Evolutionary conservation across 2,329 filamentous ascomycete genomes (phyloP).

Genomic region (Hypoxylon rubiginosum): DNA sequence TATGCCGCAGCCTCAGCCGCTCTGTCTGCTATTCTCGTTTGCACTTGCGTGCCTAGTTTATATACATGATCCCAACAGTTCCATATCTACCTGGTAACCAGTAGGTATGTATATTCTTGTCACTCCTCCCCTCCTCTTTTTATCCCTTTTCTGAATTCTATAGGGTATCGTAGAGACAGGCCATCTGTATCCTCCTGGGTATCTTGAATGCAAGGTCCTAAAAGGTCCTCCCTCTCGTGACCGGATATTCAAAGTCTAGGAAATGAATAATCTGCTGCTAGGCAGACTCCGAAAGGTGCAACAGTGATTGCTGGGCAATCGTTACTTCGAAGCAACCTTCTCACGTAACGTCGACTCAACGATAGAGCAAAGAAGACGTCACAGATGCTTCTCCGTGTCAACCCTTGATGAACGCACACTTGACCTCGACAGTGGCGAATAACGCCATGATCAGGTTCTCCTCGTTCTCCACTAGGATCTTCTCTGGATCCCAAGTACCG

Average conservation of each 20-base stretch:
- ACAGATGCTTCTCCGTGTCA: too few species aligned
- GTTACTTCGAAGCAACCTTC: too few species aligned
- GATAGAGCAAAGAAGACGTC: too few species aligned
- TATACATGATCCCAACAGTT: too few species aligned
- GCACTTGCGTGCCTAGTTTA: too few species aligned
- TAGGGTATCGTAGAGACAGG: neutral
- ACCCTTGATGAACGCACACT: neutral
- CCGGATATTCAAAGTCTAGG: neutral
- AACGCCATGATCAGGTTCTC: neutral
- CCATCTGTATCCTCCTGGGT: neutral
- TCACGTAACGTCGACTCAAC: too few species aligned
- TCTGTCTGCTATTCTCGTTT: neutral
- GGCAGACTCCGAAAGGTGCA: neutral
- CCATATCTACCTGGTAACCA: too few species aligned
- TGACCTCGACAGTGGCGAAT: neutral
- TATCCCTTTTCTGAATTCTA: neutral
- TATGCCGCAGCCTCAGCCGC: too few species aligned
- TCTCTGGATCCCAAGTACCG: neutral
- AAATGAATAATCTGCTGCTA: neutral
- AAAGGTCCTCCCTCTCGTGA: neutral
- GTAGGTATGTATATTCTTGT: too few species aligned
- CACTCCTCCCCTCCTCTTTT: neutral
- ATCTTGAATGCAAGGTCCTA: neutral
- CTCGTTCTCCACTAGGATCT: neutral
- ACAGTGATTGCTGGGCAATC: neutral